Conservation (phyloP, 1,139 yeast species). For the Debaryomyces sp. region DNA sequence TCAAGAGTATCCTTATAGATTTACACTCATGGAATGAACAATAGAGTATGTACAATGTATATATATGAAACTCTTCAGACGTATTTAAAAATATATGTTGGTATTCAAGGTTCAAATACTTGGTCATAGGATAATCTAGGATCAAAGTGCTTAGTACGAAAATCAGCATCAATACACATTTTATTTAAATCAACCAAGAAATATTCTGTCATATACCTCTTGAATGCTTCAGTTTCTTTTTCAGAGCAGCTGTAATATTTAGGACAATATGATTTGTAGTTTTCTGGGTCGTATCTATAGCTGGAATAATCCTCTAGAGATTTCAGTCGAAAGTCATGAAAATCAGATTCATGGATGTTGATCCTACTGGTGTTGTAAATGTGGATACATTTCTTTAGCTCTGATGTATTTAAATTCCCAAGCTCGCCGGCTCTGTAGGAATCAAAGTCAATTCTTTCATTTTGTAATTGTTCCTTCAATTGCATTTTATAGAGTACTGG, state of each 20-base stretch:
- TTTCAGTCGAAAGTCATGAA: slow-evolving; percentile 17
- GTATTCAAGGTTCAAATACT: slow-evolving; percentile 1
- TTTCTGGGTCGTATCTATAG: slow-evolving; percentile 1
- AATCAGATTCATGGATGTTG: slow-evolving; percentile 18
- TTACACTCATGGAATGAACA: background rate
- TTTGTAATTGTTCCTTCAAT: slow-evolving; percentile 14
- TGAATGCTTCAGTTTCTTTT: slow-evolving; percentile 7
- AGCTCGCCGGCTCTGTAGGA: slow-evolving; percentile 10
- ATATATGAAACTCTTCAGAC: background rate
- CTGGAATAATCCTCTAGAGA: slow-evolving; percentile 9
- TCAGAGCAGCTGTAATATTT: slow-evolving; percentile 8
- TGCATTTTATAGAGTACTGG: slow-evolving; percentile 13
- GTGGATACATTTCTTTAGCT: slow-evolving; percentile 4
- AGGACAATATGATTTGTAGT: slow-evolving; percentile 4
- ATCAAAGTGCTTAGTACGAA: background rate
- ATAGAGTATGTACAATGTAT: background rate
- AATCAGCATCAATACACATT: background rate
- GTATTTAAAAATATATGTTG: background rate
- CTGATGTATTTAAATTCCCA: slow-evolving; percentile 4
- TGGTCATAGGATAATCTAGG: slow-evolving; percentile 7
- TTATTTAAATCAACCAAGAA: slow-evolving; percentile 5
- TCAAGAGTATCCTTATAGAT: background rate
- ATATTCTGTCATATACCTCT: slow-evolving; percentile 7
- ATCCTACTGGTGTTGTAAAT: slow-evolving; percentile 4
- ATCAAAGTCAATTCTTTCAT: slow-evolving; percentile 11